Percentiles rank a stretch among this genome's conserved stretches.
Evolutionary conservation across 1,139 yeast species (phyloP).

Genomic region (Yamadazyma blattariae): DNA sequence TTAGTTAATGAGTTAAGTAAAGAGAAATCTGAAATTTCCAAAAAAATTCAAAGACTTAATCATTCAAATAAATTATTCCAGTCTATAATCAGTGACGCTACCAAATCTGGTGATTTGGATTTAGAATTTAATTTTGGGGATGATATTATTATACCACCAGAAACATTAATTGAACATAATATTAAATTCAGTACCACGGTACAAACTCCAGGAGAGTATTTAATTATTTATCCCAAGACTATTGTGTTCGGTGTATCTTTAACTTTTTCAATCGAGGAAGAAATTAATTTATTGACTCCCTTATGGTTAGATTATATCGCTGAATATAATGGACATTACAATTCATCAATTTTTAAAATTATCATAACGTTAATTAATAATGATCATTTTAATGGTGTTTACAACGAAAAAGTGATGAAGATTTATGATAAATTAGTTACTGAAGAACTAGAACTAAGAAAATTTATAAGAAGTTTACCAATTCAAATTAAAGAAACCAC

Average conservation of each 20-base stretch:
- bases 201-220: constrained; percentile 60
- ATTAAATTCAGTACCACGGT: constrained; percentile 44
- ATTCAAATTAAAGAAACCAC: too few species aligned
- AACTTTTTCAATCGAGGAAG: constrained; percentile 57
- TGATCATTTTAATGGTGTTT: not conserved
- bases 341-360: not conserved
- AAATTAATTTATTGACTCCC: constrained; percentile 53
- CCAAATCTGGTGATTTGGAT: not conserved
- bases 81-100: constrained; percentile 13
- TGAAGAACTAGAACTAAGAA: not conserved
- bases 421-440: not conserved
- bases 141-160: constrained; percentile 50
- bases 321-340: constrained; percentile 9
- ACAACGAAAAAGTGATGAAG: not conserved
- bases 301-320: constrained; percentile 53
- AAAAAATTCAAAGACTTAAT: constrained; percentile 17
- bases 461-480: too few species aligned
- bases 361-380: not conserved
- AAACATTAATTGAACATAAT: constrained; percentile 40
- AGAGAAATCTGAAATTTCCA: not conserved
- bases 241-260: constrained; percentile 50
- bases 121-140: too few species aligned
- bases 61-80: constrained; percentile 27
- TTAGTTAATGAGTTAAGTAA: not conserved
- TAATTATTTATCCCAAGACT: constrained; percentile 55